Evolutionary conservation across 192 early-diverging fungal species (phyloP).

Genomic region (Rhizophagus prolifer): DNA sequence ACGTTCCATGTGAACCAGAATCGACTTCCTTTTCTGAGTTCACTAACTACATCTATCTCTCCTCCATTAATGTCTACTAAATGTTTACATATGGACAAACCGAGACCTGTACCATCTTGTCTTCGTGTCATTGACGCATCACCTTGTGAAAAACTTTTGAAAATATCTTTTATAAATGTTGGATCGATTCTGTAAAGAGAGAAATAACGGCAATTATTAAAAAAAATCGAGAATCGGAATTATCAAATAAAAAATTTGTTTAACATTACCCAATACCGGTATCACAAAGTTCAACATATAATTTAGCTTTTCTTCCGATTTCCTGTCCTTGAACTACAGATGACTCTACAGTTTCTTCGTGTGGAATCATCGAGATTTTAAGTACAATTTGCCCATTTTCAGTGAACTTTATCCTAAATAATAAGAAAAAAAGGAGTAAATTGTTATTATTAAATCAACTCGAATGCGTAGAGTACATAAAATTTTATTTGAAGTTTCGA

Average conservation of each 20-base stretch:
- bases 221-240: not conserved
- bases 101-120: conserved; percentile 76
- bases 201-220: not conserved
- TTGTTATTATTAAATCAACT: not conserved
- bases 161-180: conserved; percentile 62
- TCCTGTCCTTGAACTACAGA: not conserved
- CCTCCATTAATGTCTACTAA: conserved; percentile 73
- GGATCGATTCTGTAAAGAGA: conserved; percentile 48
- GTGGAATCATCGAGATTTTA: conserved; percentile 8
- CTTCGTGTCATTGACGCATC: conserved; percentile 67
- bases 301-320: conserved; percentile 27
- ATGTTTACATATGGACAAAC: conserved; percentile 72
- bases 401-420: conserved; percentile 47
- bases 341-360: not conserved
- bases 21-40: conserved; percentile 59
- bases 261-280: conserved; percentile 61
- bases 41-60: conserved; percentile 63
- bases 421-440: not conserved
- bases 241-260: not conserved
- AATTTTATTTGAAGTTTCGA: not conserved
- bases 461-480: not conserved
- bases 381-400: conserved; percentile 37
- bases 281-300: conserved; percentile 63
- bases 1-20: conserved; percentile 64
- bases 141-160: conserved; percentile 70